Evolutionary conservation across 148 eudicot species (phyloP).

Genomic region (Chenopodium album): DNA sequence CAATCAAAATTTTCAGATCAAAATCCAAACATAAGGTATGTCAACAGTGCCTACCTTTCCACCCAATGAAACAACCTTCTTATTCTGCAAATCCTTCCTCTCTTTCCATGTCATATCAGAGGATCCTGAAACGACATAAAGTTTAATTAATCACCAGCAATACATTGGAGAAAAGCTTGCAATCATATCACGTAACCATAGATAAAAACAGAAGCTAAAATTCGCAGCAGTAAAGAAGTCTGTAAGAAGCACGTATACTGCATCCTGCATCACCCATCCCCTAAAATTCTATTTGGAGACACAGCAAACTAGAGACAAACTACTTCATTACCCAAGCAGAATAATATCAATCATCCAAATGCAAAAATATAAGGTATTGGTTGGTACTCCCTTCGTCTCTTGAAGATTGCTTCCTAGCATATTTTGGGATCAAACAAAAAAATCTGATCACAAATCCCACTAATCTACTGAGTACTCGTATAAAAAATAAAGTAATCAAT

Average conservation of each 20-base stretch:
- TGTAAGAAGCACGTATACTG: not conserved
- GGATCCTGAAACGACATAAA: conserved; percentile 41
- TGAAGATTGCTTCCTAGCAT: too few species aligned
- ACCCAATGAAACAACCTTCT: conserved; percentile 79
- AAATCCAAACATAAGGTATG: not conserved
- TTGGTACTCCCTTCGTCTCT: not conserved
- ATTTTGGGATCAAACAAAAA: too few species aligned
- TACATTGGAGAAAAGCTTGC: not conserved
- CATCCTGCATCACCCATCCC: not conserved
- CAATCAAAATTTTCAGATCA: not conserved
- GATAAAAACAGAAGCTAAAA: not conserved
- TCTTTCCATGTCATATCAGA: conserved; percentile 92
- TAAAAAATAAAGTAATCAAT: too few species aligned
- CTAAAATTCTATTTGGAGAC: not conserved
- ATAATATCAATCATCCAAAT: not conserved
- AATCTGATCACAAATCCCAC: too few species aligned
- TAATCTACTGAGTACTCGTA: too few species aligned
- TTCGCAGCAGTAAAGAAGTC: not conserved
- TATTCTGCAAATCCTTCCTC: conserved; percentile 78
- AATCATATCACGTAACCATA: not conserved
- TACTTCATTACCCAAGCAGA: not conserved
- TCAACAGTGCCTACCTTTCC: conserved; percentile 64
- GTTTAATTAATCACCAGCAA: conserved; percentile 6
- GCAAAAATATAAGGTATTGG: not conserved
- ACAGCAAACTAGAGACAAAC: not conserved